phyloP scores from a whole-genome alignment of 257 asterid species.

The Nicotiana paniculata region DNA sequence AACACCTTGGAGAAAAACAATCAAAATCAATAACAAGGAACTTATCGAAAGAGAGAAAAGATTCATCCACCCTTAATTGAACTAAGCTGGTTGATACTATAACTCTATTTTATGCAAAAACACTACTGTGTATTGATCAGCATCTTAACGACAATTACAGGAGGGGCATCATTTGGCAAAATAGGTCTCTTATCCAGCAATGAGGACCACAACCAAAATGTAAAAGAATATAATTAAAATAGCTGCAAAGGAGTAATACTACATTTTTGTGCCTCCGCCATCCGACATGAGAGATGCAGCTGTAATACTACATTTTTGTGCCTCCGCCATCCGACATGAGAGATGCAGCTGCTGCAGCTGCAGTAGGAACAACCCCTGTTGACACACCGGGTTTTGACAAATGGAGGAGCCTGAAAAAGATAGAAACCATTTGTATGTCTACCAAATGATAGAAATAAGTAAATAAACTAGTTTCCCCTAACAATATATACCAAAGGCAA shows the following conservation, averaged over 20 bases:
- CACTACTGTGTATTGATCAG: background rate
- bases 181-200: background rate
- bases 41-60: too few relatives aligned
- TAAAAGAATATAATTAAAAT: background rate
- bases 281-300: constrained; percentile 95
- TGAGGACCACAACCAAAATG: background rate
- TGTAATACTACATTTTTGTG: constrained; percentile 42
- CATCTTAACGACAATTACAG: background rate
- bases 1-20: too few relatives aligned
- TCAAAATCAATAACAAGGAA: too few relatives aligned
- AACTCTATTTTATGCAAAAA: background rate
- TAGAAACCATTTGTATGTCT: background rate
- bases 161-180: background rate
- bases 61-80: background rate
- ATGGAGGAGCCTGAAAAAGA: constrained; percentile 71
- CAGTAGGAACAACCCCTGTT: constrained; percentile 88
- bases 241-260: background rate
- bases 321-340: constrained; percentile 96
- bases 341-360: constrained; percentile 96
- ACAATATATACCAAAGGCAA: background rate
- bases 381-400: constrained; percentile 80
- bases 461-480: background rate
- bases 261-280: constrained; percentile 72
- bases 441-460: background rate
- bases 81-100: background rate